Percentiles rank a stretch among this genome's conserved stretches.
Conservation (phyloP, 148 eudicot genomes). For the Rhododendron ovatum region DNA sequence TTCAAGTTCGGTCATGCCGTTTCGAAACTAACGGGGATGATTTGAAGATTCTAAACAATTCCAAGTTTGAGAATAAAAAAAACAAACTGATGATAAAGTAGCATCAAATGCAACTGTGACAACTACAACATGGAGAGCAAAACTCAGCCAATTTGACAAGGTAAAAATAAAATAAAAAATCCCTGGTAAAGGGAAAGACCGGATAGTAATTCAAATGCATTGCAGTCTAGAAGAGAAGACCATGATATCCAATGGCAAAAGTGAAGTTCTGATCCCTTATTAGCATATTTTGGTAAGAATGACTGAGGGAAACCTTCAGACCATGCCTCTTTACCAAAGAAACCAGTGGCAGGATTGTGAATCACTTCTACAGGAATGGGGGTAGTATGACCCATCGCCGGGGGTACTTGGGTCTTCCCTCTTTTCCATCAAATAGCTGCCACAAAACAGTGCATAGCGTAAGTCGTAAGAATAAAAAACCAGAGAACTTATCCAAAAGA, state of each 20-base stretch:
- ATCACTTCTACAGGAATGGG: constrained; percentile 67
- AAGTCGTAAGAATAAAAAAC: background rate
- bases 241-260: background rate
- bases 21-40: background rate
- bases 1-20: background rate
- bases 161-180: background rate
- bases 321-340: background rate
- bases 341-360: background rate
- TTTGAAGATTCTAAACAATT: background rate
- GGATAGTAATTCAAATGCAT: background rate
- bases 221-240: background rate
- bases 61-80: background rate
- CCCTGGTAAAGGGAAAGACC: background rate
- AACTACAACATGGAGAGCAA: background rate
- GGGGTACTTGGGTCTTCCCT: constrained; percentile 89
- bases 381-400: constrained; percentile 93
- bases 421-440: constrained; percentile 95
- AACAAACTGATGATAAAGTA: background rate
- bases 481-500: background rate
- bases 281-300: background rate
- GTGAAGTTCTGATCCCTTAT: background rate
- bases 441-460: background rate
- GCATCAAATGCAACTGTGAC: background rate
- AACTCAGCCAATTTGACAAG: background rate
- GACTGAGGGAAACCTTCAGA: background rate